phyloP scores from a whole-genome alignment of 2,329 filamentous ascomycete genomes.

The Monosporascus cannonballus region DNA sequence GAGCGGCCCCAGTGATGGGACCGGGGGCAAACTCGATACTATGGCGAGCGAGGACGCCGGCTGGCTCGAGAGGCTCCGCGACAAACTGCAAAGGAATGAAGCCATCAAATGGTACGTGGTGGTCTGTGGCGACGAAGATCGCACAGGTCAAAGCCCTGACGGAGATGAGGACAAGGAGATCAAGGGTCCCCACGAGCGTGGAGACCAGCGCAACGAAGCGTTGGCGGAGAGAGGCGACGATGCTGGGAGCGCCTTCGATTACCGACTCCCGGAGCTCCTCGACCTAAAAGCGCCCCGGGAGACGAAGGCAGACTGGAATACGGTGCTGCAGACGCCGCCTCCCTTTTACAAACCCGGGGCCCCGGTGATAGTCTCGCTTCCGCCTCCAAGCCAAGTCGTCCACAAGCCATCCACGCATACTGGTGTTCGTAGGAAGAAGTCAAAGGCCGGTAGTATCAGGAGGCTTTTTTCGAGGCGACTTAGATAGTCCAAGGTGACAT shows the following conservation, averaged over 20 bases:
- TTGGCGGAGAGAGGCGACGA: background rate
- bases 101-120: slow-evolving; percentile 59
- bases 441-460: too few relatives aligned
- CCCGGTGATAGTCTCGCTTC: background rate
- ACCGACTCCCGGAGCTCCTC: background rate
- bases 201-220: background rate
- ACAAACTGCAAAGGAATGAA: slow-evolving; percentile 49
- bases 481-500: too few relatives aligned
- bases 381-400: background rate
- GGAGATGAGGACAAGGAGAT: slow-evolving; percentile 26
- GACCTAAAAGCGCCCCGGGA: background rate
- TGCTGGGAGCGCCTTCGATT: background rate
- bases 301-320: background rate
- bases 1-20: slow-evolving; percentile 34
- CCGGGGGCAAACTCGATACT: slow-evolving; percentile 20
- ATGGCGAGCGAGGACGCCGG: slow-evolving; percentile 28
- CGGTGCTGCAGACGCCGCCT: background rate
- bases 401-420: too few relatives aligned
- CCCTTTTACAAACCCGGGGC: background rate
- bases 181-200: background rate
- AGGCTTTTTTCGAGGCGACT: too few relatives aligned
- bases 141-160: slow-evolving; percentile 35
- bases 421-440: too few relatives aligned
- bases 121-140: slow-evolving; percentile 55
- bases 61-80: slow-evolving; percentile 53